A percentile compares a stretch with the other conserved stretches of the same genome.
These are phyloP conservation scores for Auriscalpium vulgare DNA, from an alignment of 768 basidiomycete species.

Conservation along the genomic window DNA sequence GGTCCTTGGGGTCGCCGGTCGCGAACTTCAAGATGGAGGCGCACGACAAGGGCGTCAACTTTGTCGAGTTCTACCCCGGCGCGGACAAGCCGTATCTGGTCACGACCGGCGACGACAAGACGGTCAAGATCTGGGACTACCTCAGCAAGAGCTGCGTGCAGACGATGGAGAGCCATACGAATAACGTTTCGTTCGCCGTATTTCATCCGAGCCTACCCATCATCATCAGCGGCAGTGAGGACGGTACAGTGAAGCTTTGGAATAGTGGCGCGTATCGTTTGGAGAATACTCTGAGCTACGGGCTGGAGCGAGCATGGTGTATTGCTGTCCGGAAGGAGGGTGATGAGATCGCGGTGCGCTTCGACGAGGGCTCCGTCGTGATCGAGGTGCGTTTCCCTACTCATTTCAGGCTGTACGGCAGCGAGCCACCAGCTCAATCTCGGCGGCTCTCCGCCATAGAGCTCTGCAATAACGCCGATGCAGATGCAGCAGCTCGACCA, in stretches of 20 bases:
- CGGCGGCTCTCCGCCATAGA: no score
- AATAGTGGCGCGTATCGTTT: slow-evolving; percentile 92
- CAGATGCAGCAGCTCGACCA: no score
- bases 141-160: slow-evolving; percentile 97
- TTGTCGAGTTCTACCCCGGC: slow-evolving; percentile 97
- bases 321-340: slow-evolving; percentile 71
- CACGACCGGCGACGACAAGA: slow-evolving; percentile 95
- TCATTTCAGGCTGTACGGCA: background rate
- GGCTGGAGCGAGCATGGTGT: slow-evolving; percentile 94
- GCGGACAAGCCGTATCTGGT: slow-evolving; percentile 96
- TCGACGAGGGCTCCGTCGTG: slow-evolving; percentile 94
- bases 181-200: slow-evolving; percentile 94
- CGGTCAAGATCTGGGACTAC: slow-evolving; percentile 99
- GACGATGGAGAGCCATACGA: slow-evolving; percentile 95
- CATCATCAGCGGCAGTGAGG: slow-evolving; percentile 91
- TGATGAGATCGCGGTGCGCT: slow-evolving; percentile 93
- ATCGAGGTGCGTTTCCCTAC: slow-evolving; percentile 54
- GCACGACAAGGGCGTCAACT: slow-evolving; percentile 98
- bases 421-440: no score
- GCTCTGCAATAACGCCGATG: no score
- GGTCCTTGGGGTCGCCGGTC: slow-evolving; percentile 79
- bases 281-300: slow-evolving; percentile 94
- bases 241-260: slow-evolving; percentile 97
- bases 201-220: slow-evolving; percentile 95
- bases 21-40: slow-evolving; percentile 97